A percentile compares a stretch with the other conserved stretches of the same genome.
Evolutionary conservation across 257 asterid species (phyloP).

Genomic region (Plantago ovata): DNA sequence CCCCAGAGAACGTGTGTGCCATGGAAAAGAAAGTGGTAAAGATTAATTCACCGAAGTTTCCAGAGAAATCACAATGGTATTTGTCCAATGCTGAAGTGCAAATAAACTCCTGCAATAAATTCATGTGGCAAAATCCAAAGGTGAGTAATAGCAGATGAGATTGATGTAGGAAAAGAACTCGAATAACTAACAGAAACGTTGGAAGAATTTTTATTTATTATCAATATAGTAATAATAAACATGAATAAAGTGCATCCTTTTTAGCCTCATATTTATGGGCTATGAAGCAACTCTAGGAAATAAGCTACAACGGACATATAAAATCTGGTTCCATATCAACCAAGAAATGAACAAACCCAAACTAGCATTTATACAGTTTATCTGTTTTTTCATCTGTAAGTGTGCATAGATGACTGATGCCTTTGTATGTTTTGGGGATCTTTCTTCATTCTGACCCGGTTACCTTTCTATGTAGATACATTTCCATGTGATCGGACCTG

Average conservation of each 20-base stretch:
- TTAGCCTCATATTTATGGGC: too few relatives aligned
- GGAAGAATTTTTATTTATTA: too few relatives aligned
- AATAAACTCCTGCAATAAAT: slow-evolving; percentile 24
- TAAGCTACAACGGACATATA: too few relatives aligned
- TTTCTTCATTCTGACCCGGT: not conserved
- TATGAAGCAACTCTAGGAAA: too few relatives aligned
- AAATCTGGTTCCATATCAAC: too few relatives aligned
- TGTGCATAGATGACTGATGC: not conserved
- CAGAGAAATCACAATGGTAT: slow-evolving; percentile 28
- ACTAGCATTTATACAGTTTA: too few relatives aligned
- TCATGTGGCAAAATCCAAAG: slow-evolving; percentile 37
- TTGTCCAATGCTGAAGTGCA: slow-evolving; percentile 40
- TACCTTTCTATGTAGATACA: slow-evolving; percentile 21
- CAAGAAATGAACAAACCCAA: too few relatives aligned
- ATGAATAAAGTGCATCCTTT: too few relatives aligned
- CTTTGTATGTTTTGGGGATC: not conserved
- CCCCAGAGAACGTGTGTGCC: slow-evolving; percentile 15
- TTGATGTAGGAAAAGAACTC: too few relatives aligned
- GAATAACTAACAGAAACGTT: too few relatives aligned
- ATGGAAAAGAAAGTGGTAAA: slow-evolving; percentile 15
- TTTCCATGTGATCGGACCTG: slow-evolving; percentile 26
- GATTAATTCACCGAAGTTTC: slow-evolving; percentile 9
- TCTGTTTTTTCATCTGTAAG: not conserved
- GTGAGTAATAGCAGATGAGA: not conserved
- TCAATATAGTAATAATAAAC: too few relatives aligned